These are phyloP conservation scores for Xanthoparmelia taractica DNA, from an alignment of 495 filamentous ascomycete species.

Conservation along the genomic window DNA sequence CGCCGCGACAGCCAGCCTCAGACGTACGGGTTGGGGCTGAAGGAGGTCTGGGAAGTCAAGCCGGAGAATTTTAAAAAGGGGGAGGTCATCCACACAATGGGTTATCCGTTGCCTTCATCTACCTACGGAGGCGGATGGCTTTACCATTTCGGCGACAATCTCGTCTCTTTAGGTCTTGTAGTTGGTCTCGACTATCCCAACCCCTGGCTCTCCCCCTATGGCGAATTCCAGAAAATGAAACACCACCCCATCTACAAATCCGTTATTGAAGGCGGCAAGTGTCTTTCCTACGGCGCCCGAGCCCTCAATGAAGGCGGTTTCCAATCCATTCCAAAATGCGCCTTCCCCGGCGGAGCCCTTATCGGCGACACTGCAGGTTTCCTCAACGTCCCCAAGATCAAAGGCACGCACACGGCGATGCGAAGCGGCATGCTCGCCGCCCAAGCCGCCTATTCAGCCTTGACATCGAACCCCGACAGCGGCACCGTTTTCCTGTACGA, in stretches of 20 bases:
- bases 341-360: slow-evolving; percentile 91
- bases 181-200: slow-evolving; percentile 94
- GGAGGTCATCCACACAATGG: slow-evolving; percentile 83
- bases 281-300: slow-evolving; percentile 92
- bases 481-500: slow-evolving; percentile 85
- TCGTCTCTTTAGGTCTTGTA: slow-evolving; percentile 88
- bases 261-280: slow-evolving; percentile 86
- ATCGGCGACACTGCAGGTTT: slow-evolving; percentile 97
- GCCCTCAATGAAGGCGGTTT: slow-evolving; percentile 94
- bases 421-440: slow-evolving; percentile 94
- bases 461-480: slow-evolving; percentile 42
- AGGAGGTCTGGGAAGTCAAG: slow-evolving; percentile 95
- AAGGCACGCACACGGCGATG: slow-evolving; percentile 97
- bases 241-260: slow-evolving; percentile 82
- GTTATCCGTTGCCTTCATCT: slow-evolving; percentile 79
- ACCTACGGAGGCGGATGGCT: slow-evolving; percentile 97
- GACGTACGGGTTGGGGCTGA: slow-evolving; percentile 89
- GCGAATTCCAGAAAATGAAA: slow-evolving; percentile 98
- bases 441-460: slow-evolving; percentile 73
- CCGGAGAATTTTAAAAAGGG: slow-evolving; percentile 89
- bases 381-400: slow-evolving; percentile 96
- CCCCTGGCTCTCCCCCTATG: slow-evolving; percentile 92
- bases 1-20: slow-evolving; percentile 83
- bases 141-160: slow-evolving; percentile 98
- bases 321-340: slow-evolving; percentile 93